Percentiles rank a stretch among this genome's conserved stretches.
Conservation (phyloP, 257 asterid genomes). For the Nicotiana noctiflora region DNA sequence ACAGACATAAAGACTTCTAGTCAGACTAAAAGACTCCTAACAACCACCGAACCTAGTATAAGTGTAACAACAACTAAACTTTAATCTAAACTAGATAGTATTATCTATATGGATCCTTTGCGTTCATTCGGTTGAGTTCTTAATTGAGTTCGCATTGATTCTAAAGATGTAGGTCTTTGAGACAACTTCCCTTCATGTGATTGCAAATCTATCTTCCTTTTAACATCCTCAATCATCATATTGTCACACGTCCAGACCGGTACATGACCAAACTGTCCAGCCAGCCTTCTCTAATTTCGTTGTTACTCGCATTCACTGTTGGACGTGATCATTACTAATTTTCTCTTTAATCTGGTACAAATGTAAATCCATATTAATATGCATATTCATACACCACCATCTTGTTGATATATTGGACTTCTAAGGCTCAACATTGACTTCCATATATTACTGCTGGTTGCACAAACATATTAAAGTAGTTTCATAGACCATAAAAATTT, state of each 20-base stretch:
- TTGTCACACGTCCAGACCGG: neutral
- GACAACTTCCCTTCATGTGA: neutral
- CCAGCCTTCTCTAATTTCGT: neutral
- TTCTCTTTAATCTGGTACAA: neutral
- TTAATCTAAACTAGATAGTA: neutral
- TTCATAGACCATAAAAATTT: neutral
- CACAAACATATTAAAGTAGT: neutral
- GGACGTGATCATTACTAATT: neutral
- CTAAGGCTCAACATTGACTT: neutral
- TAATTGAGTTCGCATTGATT: neutral
- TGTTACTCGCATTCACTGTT: neutral
- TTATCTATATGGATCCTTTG: neutral
- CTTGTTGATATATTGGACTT: neutral
- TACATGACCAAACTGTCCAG: neutral
- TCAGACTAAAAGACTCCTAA: neutral
- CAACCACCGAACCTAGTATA: neutral
- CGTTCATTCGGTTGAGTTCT: neutral
- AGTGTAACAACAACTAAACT: neutral
- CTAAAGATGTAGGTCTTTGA: neutral
- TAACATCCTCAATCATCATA: neutral
- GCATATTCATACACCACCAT: neutral
- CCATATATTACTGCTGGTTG: neutral
- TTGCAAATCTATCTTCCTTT: neutral
- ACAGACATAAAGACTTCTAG: neutral
- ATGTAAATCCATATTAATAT: neutral